Base-by-base conservation (phyloP, 2,329 filamentous ascomycete species). In the Monosporascus sp. region DNA sequence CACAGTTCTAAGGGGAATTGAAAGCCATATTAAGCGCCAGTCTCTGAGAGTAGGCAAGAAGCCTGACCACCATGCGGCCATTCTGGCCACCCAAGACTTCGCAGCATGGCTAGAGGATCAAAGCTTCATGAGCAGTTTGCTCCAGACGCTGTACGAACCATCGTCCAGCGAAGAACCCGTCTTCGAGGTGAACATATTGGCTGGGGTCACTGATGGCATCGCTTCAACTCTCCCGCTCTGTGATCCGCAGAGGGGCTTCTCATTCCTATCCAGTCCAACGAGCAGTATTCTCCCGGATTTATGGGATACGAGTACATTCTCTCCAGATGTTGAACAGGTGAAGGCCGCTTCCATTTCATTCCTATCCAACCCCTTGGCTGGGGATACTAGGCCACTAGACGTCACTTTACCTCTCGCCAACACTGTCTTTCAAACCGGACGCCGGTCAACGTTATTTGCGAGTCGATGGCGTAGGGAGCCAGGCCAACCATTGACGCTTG, bases 401-500 rank as follows among this genome's bases (percentile, higher is more conserved):
- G 67, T 79, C 51, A 82, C 77, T 6, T 54, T 92, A 2, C 89
- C 89, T 2, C 72, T 94, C 25, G 85, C 89, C 41, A 89, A 90
- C 62, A 95, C 90, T 0, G 72, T 90, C 6, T 94, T 94, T 64
- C 81, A 84, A 39, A 93, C 85, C 55, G 86, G 84, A 46, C 75
- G 73, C 25, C 73, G 73, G 1, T 84, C 84, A 2, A 88, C 83
- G 1, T 69, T 89, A 7, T 64, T 79, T 27, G 70, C 73, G 2
- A 74, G 69, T 52, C 67, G 59, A 51, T 80, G 76, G 76, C 51
- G 57, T 31, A 47, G 39, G 11, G 42, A 49, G 18, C 34, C 48
- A 5, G 24, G 48, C 6, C 53, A 50, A 24, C 63, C 64, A 11
- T 60, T 64, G 9, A 63, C 4, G 6, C 60, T 72, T 9, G 38